These are phyloP conservation scores for Elaeis oleifera DNA, from an alignment of 202 grass and related monocot genomes.

Conservation along the genomic window DNA sequence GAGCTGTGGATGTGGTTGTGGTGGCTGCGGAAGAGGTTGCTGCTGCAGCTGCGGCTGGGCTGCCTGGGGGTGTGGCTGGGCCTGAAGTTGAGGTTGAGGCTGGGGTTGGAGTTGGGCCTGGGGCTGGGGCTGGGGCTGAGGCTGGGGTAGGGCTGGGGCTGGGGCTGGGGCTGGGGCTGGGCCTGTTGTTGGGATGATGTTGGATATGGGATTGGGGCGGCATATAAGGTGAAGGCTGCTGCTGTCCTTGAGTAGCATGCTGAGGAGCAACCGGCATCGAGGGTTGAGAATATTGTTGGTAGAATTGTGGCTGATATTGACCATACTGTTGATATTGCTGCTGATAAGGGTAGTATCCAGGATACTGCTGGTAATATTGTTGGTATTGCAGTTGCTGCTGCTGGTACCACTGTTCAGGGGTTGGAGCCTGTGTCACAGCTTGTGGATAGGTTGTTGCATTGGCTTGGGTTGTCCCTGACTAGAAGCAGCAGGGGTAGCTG, in stretches of 20 bases:
- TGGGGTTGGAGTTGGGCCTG: background rate
- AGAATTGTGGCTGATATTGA: slow-evolving; percentile 47
- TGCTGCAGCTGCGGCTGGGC: slow-evolving; percentile 5
- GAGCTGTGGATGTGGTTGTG: slow-evolving; percentile 29
- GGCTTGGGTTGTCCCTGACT: slow-evolving; percentile 23
- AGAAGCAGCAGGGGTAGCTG: slow-evolving; percentile 30
- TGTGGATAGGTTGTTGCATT: slow-evolving; percentile 23
- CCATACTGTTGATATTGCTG: slow-evolving; percentile 56
- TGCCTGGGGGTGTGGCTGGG: slow-evolving; percentile 21
- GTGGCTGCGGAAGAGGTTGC: background rate
- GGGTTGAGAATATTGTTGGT: slow-evolving; percentile 45
- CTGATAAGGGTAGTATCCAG: slow-evolving; percentile 67
- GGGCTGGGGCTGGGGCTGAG: slow-evolving; percentile 36
- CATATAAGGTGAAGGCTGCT: slow-evolving; percentile 37
- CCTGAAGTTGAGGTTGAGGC: background rate
- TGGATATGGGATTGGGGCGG: slow-evolving; percentile 33
- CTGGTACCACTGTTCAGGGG: slow-evolving; percentile 68
- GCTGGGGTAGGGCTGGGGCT: slow-evolving; percentile 25
- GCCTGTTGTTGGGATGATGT: slow-evolving; percentile 35
- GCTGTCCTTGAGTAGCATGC: slow-evolving; percentile 32
- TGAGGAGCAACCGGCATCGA: slow-evolving; percentile 31
- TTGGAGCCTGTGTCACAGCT: slow-evolving; percentile 34
- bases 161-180: slow-evolving; percentile 28
- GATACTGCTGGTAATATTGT: slow-evolving; percentile 76
- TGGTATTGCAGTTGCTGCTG: slow-evolving; percentile 64